Evolutionary conservation across 805 yeast genomes (phyloP).

Genomic region (Debaryomyces prosopidis): DNA sequence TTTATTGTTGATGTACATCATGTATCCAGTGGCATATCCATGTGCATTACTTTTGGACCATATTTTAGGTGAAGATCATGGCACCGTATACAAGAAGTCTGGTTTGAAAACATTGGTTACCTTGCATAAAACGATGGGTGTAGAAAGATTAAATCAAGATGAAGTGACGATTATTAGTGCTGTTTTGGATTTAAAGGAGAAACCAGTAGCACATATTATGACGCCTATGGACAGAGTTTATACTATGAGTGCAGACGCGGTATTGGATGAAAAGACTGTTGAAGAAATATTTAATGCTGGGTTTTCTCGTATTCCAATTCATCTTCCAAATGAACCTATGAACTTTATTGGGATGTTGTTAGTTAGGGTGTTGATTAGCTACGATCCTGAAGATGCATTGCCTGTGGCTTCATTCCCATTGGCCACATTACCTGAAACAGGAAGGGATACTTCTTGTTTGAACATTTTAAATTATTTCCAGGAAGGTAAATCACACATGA

Average conservation of each 20-base stretch:
- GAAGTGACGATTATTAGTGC: slow-evolving; percentile 96
- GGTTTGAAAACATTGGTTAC: slow-evolving; percentile 94
- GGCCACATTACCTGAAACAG: slow-evolving; percentile 95
- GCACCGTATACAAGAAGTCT: slow-evolving; percentile 87
- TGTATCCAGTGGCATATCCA: slow-evolving; percentile 94
- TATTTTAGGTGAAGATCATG: slow-evolving; percentile 92
- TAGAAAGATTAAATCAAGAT: slow-evolving; percentile 87
- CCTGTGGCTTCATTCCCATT: slow-evolving; percentile 93
- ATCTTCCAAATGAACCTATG: slow-evolving; percentile 81
- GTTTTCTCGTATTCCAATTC: slow-evolving; percentile 91
- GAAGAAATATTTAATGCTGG: slow-evolving; percentile 93
- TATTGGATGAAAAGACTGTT: slow-evolving; percentile 80
- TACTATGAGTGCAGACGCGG: slow-evolving; percentile 80
- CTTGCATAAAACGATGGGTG: slow-evolving; percentile 91
- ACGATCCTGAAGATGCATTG: slow-evolving; percentile 93
- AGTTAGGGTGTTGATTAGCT: slow-evolving; percentile 88
- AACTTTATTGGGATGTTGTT: slow-evolving; percentile 94
- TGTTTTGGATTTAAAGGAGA: slow-evolving; percentile 90
- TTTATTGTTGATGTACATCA: slow-evolving; percentile 73
- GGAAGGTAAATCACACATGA: slow-evolving; percentile 98
- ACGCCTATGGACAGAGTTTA: slow-evolving; percentile 90
- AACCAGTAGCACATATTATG: slow-evolving; percentile 84
- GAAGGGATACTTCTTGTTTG: slow-evolving; percentile 86
- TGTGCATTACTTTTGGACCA: slow-evolving; percentile 78
- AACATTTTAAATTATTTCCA: slow-evolving; percentile 95